Percentiles rank a stretch among this genome's conserved stretches.
These are phyloP conservation scores for Carex sylvatica DNA, from an alignment of 202 grass and related monocot species.

Conservation along the genomic window DNA sequence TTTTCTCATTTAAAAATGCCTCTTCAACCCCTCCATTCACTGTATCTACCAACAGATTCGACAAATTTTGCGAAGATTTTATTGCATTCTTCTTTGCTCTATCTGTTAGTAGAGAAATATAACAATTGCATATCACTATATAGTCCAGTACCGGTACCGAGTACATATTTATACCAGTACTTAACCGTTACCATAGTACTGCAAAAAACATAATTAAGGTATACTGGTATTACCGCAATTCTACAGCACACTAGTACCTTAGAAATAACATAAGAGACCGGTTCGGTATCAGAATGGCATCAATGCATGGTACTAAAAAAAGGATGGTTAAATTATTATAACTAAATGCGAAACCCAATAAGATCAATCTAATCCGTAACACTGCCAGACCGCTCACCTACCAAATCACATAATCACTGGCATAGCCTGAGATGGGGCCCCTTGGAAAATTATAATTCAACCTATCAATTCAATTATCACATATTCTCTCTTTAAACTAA, in stretches of 20 bases:
- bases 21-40: slow-evolving; percentile 71
- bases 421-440: not conserved
- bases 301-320: not conserved
- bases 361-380: not conserved
- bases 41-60: slow-evolving; percentile 47
- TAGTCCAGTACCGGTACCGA: not conserved
- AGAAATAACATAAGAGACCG: not conserved
- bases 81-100: slow-evolving; percentile 58
- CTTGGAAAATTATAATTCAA: not conserved
- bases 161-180: not conserved
- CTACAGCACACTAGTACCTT: not conserved
- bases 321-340: not conserved
- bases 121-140: not conserved
- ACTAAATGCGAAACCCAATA: not conserved
- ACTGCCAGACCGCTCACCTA: not conserved
- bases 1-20: slow-evolving; percentile 72
- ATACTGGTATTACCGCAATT: not conserved
- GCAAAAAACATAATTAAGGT: not conserved
- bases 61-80: slow-evolving; percentile 40
- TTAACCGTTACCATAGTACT: not conserved
- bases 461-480: not conserved
- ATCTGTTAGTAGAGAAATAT: slow-evolving; percentile 31
- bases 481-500: not conserved
- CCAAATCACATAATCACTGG: not conserved
- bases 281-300: not conserved